phyloP scores from a whole-genome alignment of 208 protist genomes.

The Crithidia brevicula region DNA sequence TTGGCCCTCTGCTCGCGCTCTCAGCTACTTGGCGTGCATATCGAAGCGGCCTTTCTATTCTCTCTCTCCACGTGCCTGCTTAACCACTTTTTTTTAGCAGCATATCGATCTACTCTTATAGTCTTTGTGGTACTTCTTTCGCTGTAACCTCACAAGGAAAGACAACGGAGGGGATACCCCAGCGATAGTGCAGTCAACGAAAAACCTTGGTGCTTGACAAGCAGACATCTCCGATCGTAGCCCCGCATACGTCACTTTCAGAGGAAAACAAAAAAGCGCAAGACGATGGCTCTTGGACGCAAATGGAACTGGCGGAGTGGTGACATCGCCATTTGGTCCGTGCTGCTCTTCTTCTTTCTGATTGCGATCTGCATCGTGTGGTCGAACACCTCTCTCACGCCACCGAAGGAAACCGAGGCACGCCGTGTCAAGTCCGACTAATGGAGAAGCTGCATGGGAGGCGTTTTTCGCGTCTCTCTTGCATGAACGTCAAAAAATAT shows the following conservation, averaged over 20 bases:
- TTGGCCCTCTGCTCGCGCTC: too few relatives aligned
- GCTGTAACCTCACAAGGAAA: neutral
- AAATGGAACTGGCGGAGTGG: slow-evolving; percentile 30
- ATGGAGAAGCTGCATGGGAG: too few relatives aligned
- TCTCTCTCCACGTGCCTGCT: too few relatives aligned
- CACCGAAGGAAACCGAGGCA: neutral
- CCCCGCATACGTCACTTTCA: too few relatives aligned
- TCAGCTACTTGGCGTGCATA: too few relatives aligned
- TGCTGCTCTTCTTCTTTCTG: slow-evolving; percentile 40
- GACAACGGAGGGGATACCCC: neutral
- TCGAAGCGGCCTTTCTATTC: too few relatives aligned
- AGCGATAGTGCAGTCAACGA: neutral
- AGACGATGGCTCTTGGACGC: slow-evolving; percentile 15
- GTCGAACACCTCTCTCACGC: slow-evolving; percentile 28
- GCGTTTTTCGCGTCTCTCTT: neutral
- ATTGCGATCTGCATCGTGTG: slow-evolving; percentile 30
- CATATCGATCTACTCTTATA: too few relatives aligned
- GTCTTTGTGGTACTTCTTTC: neutral
- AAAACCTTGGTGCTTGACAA: neutral
- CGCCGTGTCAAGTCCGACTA: slow-evolving; percentile 7
- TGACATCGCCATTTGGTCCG: slow-evolving; percentile 37
- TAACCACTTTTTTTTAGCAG: too few relatives aligned
- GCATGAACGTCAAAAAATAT: slow-evolving; percentile 19
- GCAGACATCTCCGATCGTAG: too few relatives aligned
- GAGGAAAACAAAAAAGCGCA: neutral